Conservation (phyloP, 108 stramenopile species). For the Tribonema minus region DNA sequence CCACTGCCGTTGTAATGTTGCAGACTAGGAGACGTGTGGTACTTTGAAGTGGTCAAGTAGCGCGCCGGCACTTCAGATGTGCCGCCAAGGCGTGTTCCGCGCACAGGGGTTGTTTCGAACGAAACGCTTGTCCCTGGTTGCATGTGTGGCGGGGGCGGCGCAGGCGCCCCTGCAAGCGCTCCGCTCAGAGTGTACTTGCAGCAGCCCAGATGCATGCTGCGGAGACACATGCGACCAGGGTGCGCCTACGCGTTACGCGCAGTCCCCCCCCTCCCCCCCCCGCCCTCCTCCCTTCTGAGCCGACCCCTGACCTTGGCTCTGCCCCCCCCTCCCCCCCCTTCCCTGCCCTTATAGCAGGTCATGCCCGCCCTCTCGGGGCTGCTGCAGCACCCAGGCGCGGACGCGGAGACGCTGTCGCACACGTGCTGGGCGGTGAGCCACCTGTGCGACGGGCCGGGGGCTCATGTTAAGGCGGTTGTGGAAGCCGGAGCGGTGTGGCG, state of each 20-base stretch:
- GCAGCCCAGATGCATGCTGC: not conserved
- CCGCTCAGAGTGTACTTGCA: not conserved
- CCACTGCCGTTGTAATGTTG: not conserved
- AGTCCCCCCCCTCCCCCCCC: not conserved
- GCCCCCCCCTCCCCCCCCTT: not conserved
- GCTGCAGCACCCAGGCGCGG: slow-evolving; percentile 68
- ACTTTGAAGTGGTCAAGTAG: too few species aligned
- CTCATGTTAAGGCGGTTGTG: slow-evolving; percentile 73
- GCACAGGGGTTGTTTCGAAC: too few species aligned
- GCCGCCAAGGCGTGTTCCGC: too few species aligned
- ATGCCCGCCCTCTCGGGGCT: slow-evolving; percentile 75
- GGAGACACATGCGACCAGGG: not conserved
- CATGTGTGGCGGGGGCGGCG: too few species aligned
- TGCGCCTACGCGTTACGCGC: not conserved
- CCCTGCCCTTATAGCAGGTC: slow-evolving; percentile 16
- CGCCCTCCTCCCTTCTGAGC: not conserved
- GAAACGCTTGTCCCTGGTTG: too few species aligned
- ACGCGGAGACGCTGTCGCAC: slow-evolving; percentile 83
- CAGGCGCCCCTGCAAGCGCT: not conserved
- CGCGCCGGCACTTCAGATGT: too few species aligned
- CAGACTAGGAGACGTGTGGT: too few species aligned
- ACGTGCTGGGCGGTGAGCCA: slow-evolving; percentile 90
- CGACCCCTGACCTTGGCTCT: not conserved
- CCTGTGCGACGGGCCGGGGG: slow-evolving; percentile 88
- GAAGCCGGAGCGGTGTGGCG: slow-evolving; percentile 73